phyloP scores from a whole-genome alignment of 768 basidiomycete genomes.

The Obba rivulosa region DNA sequence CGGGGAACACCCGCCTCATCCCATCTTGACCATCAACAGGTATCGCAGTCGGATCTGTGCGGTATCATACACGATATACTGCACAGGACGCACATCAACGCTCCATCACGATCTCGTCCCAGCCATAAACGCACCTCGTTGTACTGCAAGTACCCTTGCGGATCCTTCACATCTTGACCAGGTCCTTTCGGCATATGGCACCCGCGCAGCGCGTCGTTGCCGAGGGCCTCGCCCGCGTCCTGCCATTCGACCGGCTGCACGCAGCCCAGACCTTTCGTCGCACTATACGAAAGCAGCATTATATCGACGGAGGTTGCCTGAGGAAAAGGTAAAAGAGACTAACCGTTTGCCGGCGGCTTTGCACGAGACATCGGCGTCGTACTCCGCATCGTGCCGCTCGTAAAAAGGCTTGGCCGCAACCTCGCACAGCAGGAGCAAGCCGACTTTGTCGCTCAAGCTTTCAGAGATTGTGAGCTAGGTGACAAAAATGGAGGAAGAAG shows the following conservation, averaged over 20 bases:
- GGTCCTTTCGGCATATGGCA: slow-evolving; percentile 58
- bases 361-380: slow-evolving; percentile 45
- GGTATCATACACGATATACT: slow-evolving; percentile 61
- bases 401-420: slow-evolving; percentile 52
- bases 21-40: slow-evolving; percentile 47
- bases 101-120: neutral
- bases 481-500: neutral
- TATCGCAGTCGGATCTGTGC: slow-evolving; percentile 55
- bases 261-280: slow-evolving; percentile 50
- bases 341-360: slow-evolving; percentile 31
- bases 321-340: neutral
- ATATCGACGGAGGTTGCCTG: neutral
- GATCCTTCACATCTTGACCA: slow-evolving; percentile 26
- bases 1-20: neutral
- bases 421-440: slow-evolving; percentile 57
- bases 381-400: slow-evolving; percentile 41
- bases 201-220: slow-evolving; percentile 44
- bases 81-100: neutral
- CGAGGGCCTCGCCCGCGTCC: slow-evolving; percentile 48
- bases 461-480: neutral
- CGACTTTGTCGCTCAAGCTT: slow-evolving; percentile 46
- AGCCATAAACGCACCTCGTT: slow-evolving; percentile 43
- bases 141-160: slow-evolving; percentile 38
- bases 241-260: slow-evolving; percentile 52
- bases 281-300: slow-evolving; percentile 23